These are phyloP conservation scores for Fragosphaeria purpurea DNA, from an alignment of 2,329 filamentous ascomycete genomes.

Conservation along the genomic window DNA sequence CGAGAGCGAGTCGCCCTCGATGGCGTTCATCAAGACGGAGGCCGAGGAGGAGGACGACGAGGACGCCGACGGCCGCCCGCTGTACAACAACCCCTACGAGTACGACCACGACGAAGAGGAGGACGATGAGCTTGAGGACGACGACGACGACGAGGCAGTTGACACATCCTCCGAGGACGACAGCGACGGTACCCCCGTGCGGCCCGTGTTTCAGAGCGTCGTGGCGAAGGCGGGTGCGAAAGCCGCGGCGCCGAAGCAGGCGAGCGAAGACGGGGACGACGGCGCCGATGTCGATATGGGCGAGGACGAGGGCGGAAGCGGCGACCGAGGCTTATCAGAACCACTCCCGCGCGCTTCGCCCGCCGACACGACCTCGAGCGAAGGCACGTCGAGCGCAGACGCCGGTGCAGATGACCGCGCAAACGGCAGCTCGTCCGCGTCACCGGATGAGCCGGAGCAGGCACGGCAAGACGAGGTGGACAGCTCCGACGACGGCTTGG, in stretches of 20 bases:
- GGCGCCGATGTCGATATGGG: neutral
- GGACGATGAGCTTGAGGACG: neutral
- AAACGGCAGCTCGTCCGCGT: too few species aligned
- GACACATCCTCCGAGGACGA: too few species aligned
- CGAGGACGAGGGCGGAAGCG: neutral
- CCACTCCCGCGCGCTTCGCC: too few species aligned
- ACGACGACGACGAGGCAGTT: neutral
- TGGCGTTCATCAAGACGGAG: too few species aligned
- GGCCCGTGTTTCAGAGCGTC: too few species aligned
- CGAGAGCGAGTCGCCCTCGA: too few species aligned
- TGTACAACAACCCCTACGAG: neutral
- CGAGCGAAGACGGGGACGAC: neutral
- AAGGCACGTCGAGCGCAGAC: neutral
- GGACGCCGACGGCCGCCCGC: neutral
- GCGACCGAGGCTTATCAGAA: too few species aligned
- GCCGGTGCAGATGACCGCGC: neutral
- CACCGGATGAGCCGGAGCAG: too few species aligned
- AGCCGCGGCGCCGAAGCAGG: too few species aligned
- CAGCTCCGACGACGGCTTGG: constrained; percentile 9
- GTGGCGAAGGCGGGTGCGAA: too few species aligned
- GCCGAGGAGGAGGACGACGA: neutral
- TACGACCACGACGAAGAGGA: neutral
- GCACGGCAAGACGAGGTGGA: neutral
- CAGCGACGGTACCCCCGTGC: too few species aligned
- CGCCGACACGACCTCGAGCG: too few species aligned